Evolutionary conservation across 108 stramenopile species (phyloP), one percentile per base, ranked within the genome.

Genomic region (Asterionellopsis glacialis): DNA sequence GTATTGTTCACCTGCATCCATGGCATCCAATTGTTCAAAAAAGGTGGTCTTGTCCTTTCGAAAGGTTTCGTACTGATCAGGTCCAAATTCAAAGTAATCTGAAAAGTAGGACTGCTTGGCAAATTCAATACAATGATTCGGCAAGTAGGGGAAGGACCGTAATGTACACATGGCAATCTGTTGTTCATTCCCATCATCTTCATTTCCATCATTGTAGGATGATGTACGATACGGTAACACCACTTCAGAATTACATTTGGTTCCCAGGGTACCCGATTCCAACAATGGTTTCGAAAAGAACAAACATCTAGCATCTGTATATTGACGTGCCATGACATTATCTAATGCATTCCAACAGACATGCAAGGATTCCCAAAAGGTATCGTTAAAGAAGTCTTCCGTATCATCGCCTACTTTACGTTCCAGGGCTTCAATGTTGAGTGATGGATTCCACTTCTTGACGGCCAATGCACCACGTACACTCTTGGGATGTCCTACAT

Each of bases 41-140:
- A 65, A 77, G 19, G 68, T 28, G 47, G 63, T 42, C 2, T 49
- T 60, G 57, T 77, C 76, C 39, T 67, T 68, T 19, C 76, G 22
- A 47, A 77, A 77, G 10, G 63, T 73, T 52, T 77, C 76, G 21
- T 77, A 77, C 21, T 68, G 70, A 18, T 77, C 76, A 5, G 76
- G 76, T 13, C 72, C 76, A 56, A 77, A 77, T 45, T 73, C 71
- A 55, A 77, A 77, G 63, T 73, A 77, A 63, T 77, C 76, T 38
- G 76, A 68, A 61, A 77, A 77, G 28, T 73, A 77, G 41, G 76
- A 61, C 26, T 77, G 76, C 58, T 77, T 77, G 16, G 90, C 88
- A 84, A 88, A 95, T 69, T 95, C 93, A 58, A 92, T 92, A 67
- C 91, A 92, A 70, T 95, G 93, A 57, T 87, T 88, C 21, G 88